Evolutionary conservation across 2,329 filamentous ascomycete genomes (phyloP).

Genomic region (Epichloe sibirici): DNA sequence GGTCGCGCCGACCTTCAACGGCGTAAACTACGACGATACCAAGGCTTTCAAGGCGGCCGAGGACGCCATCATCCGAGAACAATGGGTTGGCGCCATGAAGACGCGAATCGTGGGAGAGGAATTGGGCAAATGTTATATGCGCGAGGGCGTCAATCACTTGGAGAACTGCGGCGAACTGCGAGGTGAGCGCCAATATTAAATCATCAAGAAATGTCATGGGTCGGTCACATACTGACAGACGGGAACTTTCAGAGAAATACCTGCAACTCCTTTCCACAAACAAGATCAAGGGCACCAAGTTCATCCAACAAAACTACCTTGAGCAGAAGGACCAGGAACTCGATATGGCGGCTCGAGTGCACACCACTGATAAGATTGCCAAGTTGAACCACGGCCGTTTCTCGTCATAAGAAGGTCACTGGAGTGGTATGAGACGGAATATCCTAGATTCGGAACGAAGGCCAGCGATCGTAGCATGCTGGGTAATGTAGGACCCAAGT

Average conservation of each 20-base stretch:
- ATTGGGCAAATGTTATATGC: constrained; percentile 74
- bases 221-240: background rate
- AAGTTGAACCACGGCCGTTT: constrained; percentile 25
- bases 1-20: constrained; percentile 72
- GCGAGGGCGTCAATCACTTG: constrained; percentile 75
- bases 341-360: constrained; percentile 26
- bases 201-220: too few species aligned
- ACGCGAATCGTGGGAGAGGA: constrained; percentile 70
- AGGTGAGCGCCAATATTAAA: constrained; percentile 37
- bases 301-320: constrained; percentile 67
- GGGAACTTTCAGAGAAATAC: constrained; percentile 52
- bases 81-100: constrained; percentile 89
- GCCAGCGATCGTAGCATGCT: background rate
- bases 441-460: background rate
- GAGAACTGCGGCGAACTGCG: constrained; percentile 74
- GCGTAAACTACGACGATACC: constrained; percentile 78
- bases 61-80: constrained; percentile 70
- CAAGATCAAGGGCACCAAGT: constrained; percentile 68
- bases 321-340: constrained; percentile 35
- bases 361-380: constrained; percentile 27
- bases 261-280: constrained; percentile 64
- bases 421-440: background rate
- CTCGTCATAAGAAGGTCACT: constrained; percentile 14
- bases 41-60: constrained; percentile 70
- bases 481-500: background rate